Evolutionary conservation across 2,329 filamentous ascomycete genomes (phyloP).

Genomic region (Didymella exigua): DNA sequence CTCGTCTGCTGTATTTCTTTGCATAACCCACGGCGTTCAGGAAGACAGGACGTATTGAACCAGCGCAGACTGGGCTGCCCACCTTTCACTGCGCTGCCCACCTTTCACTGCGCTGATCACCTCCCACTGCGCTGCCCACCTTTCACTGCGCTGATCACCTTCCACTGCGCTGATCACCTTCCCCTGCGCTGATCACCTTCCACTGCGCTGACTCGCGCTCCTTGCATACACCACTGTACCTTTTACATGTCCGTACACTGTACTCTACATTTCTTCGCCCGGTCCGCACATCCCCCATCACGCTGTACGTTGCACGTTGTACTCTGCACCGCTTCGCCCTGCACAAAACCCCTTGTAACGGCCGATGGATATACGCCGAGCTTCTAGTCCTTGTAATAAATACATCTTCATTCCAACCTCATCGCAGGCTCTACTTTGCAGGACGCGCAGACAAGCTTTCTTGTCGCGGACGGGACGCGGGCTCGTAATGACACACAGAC

Average conservation of each 20-base stretch:
- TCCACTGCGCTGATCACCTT: slow-evolving; percentile 3
- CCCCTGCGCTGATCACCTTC: neutral
- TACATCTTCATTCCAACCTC: slow-evolving; percentile 2
- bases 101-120: neutral
- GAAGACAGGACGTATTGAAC: slow-evolving; percentile 21
- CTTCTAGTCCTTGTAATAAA: slow-evolving; percentile 16
- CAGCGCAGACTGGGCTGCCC: slow-evolving; percentile 10
- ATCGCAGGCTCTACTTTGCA: no score
- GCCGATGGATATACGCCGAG: slow-evolving; percentile 7
- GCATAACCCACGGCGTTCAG: slow-evolving; percentile 29
- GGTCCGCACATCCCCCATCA: no score
- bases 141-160: neutral
- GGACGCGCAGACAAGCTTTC: slow-evolving; percentile 6
- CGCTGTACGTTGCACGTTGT: slow-evolving; percentile 14
- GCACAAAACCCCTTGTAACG: slow-evolving; percentile 2
- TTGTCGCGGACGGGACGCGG: neutral
- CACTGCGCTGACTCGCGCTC: slow-evolving; percentile 6
- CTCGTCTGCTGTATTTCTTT: slow-evolving; percentile 15
- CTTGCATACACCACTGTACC: slow-evolving; percentile 18
- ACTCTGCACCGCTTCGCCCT: slow-evolving; percentile 4
- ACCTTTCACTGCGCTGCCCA: slow-evolving; percentile 1
- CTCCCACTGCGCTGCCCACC: neutral
- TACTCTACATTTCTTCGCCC: slow-evolving; percentile 11
- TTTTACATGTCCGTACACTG: slow-evolving; percentile 9
- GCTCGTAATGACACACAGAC: slow-evolving; percentile 3